Conservation (phyloP, 139 green algal species). For the Chlamydomonas schloesseri region DNA sequence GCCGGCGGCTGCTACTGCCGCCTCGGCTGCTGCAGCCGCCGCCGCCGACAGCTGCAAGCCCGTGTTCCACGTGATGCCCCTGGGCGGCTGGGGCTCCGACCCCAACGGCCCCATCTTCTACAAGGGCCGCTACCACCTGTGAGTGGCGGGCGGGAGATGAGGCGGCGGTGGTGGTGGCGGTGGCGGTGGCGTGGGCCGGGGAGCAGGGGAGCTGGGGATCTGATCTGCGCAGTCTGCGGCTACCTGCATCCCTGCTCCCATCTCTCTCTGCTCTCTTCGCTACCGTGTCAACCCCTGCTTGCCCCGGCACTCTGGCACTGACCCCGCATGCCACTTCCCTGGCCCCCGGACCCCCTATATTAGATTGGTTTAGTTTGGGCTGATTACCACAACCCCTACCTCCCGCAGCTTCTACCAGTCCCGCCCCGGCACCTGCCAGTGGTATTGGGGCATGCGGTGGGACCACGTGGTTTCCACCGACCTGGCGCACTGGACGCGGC, state of each 20-base stretch:
- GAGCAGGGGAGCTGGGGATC: conserved; percentile 66
- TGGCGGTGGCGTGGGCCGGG: neutral
- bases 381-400: too few relatives aligned
- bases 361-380: too few relatives aligned
- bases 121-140: conserved; percentile 63
- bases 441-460: conserved; percentile 89
- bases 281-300: too few relatives aligned
- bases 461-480: conserved; percentile 82
- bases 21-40: neutral
- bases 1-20: too few relatives aligned
- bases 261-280: too few relatives aligned
- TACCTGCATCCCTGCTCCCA: too few relatives aligned
- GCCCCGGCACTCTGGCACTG: too few relatives aligned
- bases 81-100: conserved; percentile 78
- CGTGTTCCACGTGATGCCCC: conserved; percentile 69
- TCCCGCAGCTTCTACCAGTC: conserved; percentile 78
- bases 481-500: conserved; percentile 80
- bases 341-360: too few relatives aligned
- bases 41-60: conserved; percentile 57
- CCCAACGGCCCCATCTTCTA: conserved; percentile 77
- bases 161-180: too few relatives aligned
- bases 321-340: too few relatives aligned
- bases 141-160: neutral
- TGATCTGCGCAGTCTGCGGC: conserved; percentile 85
- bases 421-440: conserved; percentile 74